Evolutionary conservation across 192 early-diverging fungal genomes (phyloP).

Genomic region (Backusella westeae): DNA sequence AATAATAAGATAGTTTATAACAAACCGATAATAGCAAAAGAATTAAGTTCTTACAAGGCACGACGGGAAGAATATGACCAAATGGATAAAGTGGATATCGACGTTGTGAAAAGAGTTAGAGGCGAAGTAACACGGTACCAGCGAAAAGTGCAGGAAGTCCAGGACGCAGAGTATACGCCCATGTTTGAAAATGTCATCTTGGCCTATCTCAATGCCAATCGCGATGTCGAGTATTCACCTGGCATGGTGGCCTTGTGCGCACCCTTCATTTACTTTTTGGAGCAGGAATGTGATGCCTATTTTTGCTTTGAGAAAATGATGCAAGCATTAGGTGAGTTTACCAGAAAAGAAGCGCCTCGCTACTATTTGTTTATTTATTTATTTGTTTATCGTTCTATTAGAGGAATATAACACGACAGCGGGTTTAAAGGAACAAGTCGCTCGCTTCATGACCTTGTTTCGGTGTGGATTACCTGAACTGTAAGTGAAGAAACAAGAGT

Average conservation of each 20-base stretch:
- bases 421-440: conserved; percentile 70
- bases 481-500: conserved; percentile 40
- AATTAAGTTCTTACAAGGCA: conserved; percentile 51
- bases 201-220: conserved; percentile 76
- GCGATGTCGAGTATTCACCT: conserved; percentile 71
- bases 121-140: conserved; percentile 72
- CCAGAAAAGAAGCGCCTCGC: background rate
- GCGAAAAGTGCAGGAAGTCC: conserved; percentile 25
- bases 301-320: conserved; percentile 77
- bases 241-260: conserved; percentile 74
- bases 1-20: too few relatives aligned
- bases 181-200: conserved; percentile 80
- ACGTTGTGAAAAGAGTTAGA: conserved; percentile 71
- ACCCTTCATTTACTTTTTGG: conserved; percentile 74
- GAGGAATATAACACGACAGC: conserved; percentile 63
- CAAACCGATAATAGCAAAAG: conserved; percentile 40
- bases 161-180: conserved; percentile 20
- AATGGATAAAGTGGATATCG: conserved; percentile 66
- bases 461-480: conserved; percentile 81
- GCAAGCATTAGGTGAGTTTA: conserved; percentile 53
- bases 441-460: conserved; percentile 84
- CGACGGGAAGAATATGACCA: conserved; percentile 61
- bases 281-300: conserved; percentile 73
- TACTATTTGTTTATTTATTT: background rate
- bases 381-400: conserved; percentile 24